These are phyloP conservation scores for Thraustotheca clavata DNA, from an alignment of 352 stramenopile species.

Conservation along the genomic window DNA sequence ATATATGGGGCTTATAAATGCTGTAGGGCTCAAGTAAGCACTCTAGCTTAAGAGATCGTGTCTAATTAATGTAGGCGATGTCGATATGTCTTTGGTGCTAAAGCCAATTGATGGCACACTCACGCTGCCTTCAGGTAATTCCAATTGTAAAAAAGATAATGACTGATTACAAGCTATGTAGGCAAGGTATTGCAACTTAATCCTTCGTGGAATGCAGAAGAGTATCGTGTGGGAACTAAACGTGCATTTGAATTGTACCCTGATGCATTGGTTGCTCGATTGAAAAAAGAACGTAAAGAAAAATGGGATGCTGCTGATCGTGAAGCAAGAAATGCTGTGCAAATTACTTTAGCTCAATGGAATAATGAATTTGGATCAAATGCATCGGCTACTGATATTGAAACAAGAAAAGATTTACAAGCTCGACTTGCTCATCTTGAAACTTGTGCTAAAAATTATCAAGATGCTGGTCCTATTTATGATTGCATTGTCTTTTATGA, in stretches of 20 bases:
- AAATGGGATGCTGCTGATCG: slow-evolving; percentile 67
- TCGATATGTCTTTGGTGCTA: slow-evolving; percentile 77
- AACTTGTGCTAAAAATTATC: slow-evolving; percentile 57
- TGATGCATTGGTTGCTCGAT: slow-evolving; percentile 41
- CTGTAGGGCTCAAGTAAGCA: no score
- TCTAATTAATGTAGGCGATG: slow-evolving; percentile 59
- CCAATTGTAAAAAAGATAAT: slow-evolving; percentile 21
- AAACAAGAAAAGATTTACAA: slow-evolving; percentile 78
- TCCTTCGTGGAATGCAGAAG: slow-evolving; percentile 47
- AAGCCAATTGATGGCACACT: slow-evolving; percentile 28
- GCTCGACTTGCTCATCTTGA: slow-evolving; percentile 58
- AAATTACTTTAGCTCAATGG: slow-evolving; percentile 54
- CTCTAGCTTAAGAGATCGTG: neutral
- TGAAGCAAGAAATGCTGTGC: slow-evolving; percentile 50
- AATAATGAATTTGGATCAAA: slow-evolving; percentile 33
- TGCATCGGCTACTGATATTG: slow-evolving; percentile 24
- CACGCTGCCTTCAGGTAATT: slow-evolving; percentile 1
- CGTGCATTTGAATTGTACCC: slow-evolving; percentile 87
- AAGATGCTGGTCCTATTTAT: slow-evolving; percentile 90
- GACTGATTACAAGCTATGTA: slow-evolving; percentile 20
- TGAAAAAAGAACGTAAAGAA: slow-evolving; percentile 80
- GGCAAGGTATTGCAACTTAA: slow-evolving; percentile 66
- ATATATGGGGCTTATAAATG: no score
- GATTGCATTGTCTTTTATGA: slow-evolving; percentile 90
- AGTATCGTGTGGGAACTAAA: slow-evolving; percentile 81